Evolutionary conservation across 1,284 basidiomycete species (phyloP).

Genomic region (Sporisorium exsertum): DNA sequence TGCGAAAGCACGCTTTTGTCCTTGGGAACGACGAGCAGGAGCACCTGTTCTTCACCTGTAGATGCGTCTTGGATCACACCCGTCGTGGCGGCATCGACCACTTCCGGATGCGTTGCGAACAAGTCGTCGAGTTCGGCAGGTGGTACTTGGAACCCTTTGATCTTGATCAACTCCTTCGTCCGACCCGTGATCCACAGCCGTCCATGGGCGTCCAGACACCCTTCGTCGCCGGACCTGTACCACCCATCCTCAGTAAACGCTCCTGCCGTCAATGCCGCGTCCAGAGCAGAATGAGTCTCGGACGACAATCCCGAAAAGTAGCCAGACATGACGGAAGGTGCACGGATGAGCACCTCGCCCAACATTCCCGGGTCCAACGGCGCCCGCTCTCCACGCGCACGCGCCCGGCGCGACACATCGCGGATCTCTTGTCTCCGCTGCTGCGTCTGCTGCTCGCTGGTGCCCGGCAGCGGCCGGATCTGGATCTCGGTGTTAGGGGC

Average conservation of each 20-base stretch:
- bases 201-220: conserved; percentile 51
- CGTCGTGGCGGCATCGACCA: conserved; percentile 47
- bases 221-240: conserved; percentile 58
- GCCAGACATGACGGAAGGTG: conserved; percentile 52
- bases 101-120: conserved; percentile 40
- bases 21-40: conserved; percentile 43
- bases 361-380: conserved; percentile 44
- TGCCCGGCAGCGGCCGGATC: conserved; percentile 40
- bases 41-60: conserved; percentile 42
- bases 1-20: conserved; percentile 27
- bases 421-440: conserved; percentile 38
- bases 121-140: conserved; percentile 58
- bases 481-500: conserved; percentile 33
- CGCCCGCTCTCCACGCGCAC: conserved; percentile 38
- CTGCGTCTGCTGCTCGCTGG: conserved; percentile 25
- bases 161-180: conserved; percentile 58
- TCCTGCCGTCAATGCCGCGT: conserved; percentile 29
- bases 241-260: conserved; percentile 56
- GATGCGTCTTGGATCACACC: conserved; percentile 29
- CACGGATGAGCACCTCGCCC: conserved; percentile 53
- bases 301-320: conserved; percentile 56
- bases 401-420: conserved; percentile 21
- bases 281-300: conserved; percentile 48
- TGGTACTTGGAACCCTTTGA: conserved; percentile 59
- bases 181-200: conserved; percentile 60